Evolutionary conservation across 225 moss, liverwort and hornwort species (phyloP), one percentile per base, ranked within the genome.

Genomic region (Lunularia cruciata): DNA sequence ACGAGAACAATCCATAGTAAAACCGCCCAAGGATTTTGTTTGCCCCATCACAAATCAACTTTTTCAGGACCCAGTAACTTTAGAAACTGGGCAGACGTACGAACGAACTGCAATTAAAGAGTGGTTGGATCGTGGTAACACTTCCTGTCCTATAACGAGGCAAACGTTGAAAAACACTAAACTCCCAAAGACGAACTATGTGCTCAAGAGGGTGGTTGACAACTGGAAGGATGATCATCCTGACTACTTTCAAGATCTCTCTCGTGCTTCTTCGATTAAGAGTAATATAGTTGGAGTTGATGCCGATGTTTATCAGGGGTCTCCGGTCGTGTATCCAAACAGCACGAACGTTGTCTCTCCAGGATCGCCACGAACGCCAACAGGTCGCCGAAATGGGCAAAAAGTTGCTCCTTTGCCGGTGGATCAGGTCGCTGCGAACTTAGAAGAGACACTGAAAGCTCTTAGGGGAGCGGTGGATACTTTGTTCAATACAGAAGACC

Each of bases 21-120:
- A 64, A 60, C 77, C 85, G 30, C 86, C 83, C 0, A 86, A 80
- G 57, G 77, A 80, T 59, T 86, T 75, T 67, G 83, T 83, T 34
- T 86, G 86, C 71, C 72, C 79, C 0, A 83, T 86, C 19, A 86
- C 86, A 5, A 77, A 83, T 47, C 79, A 83, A 33, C 75, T 83
- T 11, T 86, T 86, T 52, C 70, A 73, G 33, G 80, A 83, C 30
- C 86, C 86, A 25, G 80, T 86, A 47, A 83, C 83, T 48, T 48
- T 86, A 60, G 86, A 86, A 58, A 83, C 86, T n/a, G 86, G 86
- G 70, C 86, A 83, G 47, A 83, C 83, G 18, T 86, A 83, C 48
- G 86, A 86, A 76, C 75, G 83, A 30, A 52, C 23, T 32, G 86
- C 86, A 6, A 86, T 86, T 10, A 72, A 83, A 68, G 80, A 86